Conservation (phyloP, 768 basidiomycete genomes). For the Leccinum sublutescens region DNA sequence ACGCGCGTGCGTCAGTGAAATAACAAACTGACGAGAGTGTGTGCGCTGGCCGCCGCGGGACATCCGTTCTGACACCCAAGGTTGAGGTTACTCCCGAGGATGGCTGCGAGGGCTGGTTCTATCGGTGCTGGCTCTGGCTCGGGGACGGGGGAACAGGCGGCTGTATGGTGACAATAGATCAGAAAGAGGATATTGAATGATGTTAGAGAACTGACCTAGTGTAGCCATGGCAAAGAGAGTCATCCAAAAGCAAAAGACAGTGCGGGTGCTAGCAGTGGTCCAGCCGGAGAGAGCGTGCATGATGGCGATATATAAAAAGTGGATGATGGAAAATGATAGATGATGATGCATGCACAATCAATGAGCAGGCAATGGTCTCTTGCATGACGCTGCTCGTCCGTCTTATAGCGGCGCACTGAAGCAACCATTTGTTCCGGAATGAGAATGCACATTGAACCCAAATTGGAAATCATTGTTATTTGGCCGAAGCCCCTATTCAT, state of each 20-base stretch:
- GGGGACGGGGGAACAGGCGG: slow-evolving; percentile 22
- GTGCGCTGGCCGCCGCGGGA: slow-evolving; percentile 12
- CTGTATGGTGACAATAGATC: slow-evolving; percentile 9
- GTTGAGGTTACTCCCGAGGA: slow-evolving; percentile 26
- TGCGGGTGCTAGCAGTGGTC: slow-evolving; percentile 5
- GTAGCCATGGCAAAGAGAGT: slow-evolving; percentile 19
- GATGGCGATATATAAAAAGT: neutral
- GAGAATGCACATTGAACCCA: slow-evolving; percentile 9
- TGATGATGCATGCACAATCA: slow-evolving; percentile 4
- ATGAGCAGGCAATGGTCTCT: slow-evolving; percentile 2
- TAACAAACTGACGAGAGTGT: slow-evolving; percentile 20
- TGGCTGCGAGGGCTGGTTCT: slow-evolving; percentile 15
- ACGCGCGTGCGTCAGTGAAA: neutral
- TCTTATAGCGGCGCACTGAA: slow-evolving; percentile 7
- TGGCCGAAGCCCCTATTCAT: neutral
- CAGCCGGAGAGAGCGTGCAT: slow-evolving; percentile 13
- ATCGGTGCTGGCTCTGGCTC: slow-evolving; percentile 26
- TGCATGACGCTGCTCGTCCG: neutral
- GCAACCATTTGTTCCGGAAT: neutral
- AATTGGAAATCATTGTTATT: slow-evolving; percentile 6
- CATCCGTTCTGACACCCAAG: slow-evolving; percentile 27
- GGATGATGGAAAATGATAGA: slow-evolving; percentile 1
- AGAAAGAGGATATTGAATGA: neutral
- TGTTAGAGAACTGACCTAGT: slow-evolving; percentile 15
- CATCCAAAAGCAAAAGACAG: slow-evolving; percentile 21